A percentile compares a stretch with the other conserved stretches of the same genome.
Evolutionary conservation across 2,329 filamentous ascomycete genomes (phyloP).

Genomic region (Falciphora oryzae): DNA sequence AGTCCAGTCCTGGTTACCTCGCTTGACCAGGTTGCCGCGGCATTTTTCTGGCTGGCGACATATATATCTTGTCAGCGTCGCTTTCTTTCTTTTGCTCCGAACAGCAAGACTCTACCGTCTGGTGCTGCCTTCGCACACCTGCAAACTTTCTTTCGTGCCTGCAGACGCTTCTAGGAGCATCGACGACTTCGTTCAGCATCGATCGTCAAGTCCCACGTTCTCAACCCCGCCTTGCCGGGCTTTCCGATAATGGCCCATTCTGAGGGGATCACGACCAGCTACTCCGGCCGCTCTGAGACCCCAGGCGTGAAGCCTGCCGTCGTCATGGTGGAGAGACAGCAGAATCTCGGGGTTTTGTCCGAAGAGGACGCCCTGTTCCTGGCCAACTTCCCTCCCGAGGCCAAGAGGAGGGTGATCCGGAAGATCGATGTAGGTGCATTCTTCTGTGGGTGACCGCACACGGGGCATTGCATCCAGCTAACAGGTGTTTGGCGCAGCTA

Average conservation of each 20-base stretch:
- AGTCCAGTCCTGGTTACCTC: no score
- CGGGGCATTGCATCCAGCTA: background rate
- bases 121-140: background rate
- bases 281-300: background rate
- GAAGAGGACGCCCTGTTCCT: conserved; percentile 7
- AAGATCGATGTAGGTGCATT: background rate
- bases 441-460: background rate
- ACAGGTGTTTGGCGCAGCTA: background rate
- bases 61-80: background rate
- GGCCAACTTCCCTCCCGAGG: conserved; percentile 2
- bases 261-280: background rate
- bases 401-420: conserved; percentile 3
- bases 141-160: no score
- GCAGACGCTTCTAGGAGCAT: no score
- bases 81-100: background rate
- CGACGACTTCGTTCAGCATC: no score
- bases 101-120: background rate
- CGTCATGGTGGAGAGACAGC: conserved; percentile 1
- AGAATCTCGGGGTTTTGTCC: conserved; percentile 1
- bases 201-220: no score
- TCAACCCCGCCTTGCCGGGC: no score
- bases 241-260: background rate
- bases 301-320: background rate
- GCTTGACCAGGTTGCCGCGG: no score
- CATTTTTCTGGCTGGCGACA: background rate